A percentile compares a stretch with the other conserved stretches of the same genome.
phyloP scores from a whole-genome alignment of 1,284 basidiomycete species.

The Leccinum griseonigrum region DNA sequence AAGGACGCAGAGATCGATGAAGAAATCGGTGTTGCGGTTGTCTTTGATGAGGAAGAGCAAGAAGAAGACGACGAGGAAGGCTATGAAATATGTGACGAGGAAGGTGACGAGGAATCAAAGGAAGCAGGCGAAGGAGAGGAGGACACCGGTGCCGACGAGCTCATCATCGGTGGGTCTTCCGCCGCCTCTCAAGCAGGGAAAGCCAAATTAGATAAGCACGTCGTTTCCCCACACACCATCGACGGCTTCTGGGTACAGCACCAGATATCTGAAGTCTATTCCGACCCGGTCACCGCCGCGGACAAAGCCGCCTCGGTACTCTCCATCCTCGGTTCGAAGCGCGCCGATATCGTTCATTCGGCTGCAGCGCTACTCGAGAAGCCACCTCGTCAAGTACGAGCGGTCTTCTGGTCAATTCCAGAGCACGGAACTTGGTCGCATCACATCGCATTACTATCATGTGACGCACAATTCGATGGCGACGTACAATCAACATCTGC shows the following conservation, averaged over 20 bases:
- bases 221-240: slow-evolving; percentile 87
- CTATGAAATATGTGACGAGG: slow-evolving; percentile 76
- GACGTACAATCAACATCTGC: slow-evolving; percentile 94
- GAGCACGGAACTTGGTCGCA: slow-evolving; percentile 89
- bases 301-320: slow-evolving; percentile 90
- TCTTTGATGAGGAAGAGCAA: slow-evolving; percentile 94
- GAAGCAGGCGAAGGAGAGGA: slow-evolving; percentile 42
- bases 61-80: slow-evolving; percentile 89
- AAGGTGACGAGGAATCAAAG: slow-evolving; percentile 48
- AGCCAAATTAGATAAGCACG: slow-evolving; percentile 68
- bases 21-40: slow-evolving; percentile 92
- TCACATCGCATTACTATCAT: slow-evolving; percentile 47
- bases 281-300: slow-evolving; percentile 92
- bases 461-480: slow-evolving; percentile 96
- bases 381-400: slow-evolving; percentile 92
- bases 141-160: slow-evolving; percentile 57
- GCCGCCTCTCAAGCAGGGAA: slow-evolving; percentile 41
- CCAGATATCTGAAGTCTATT: slow-evolving; percentile 86
- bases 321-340: slow-evolving; percentile 89
- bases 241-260: slow-evolving; percentile 99
- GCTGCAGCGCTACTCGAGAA: slow-evolving; percentile 95
- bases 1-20: slow-evolving; percentile 87
- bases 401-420: slow-evolving; percentile 87
- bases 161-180: slow-evolving; percentile 70
- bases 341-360: slow-evolving; percentile 91